phyloP scores from a whole-genome alignment of 768 basidiomycete species.

The Suillus decipiens region DNA sequence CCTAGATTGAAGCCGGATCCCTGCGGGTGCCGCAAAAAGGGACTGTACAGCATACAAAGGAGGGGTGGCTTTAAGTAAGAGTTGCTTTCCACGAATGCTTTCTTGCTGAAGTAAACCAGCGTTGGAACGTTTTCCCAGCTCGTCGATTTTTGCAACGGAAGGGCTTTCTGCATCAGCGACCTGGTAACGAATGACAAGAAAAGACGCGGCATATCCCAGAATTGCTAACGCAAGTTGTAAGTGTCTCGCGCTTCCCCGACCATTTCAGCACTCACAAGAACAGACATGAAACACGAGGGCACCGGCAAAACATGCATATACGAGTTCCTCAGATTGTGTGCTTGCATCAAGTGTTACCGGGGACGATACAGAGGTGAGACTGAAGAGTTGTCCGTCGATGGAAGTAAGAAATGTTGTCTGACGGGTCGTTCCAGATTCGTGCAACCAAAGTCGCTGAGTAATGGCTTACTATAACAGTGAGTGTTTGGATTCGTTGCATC shows the following conservation, averaged over 20 bases:
- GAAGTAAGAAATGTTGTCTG: slow-evolving; percentile 32
- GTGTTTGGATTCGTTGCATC: slow-evolving; percentile 29
- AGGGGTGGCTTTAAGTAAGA: neutral
- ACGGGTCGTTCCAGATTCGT: neutral
- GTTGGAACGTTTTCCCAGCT: too few species aligned
- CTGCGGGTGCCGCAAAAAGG: neutral
- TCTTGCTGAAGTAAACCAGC: neutral
- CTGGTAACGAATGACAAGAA: slow-evolving; percentile 28
- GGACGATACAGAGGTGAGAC: slow-evolving; percentile 25
- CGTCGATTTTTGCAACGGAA: neutral
- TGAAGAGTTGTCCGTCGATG: slow-evolving; percentile 31
- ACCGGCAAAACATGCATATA: slow-evolving; percentile 33
- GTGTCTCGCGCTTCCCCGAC: neutral
- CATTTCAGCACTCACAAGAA: slow-evolving; percentile 22
- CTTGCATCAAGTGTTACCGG: slow-evolving; percentile 18
- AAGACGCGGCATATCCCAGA: slow-evolving; percentile 31
- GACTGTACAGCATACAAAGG: neutral
- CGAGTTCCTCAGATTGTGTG: slow-evolving; percentile 19
- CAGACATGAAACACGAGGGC: slow-evolving; percentile 34
- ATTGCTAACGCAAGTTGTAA: slow-evolving; percentile 18
- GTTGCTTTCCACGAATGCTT: neutral
- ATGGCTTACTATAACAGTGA: slow-evolving; percentile 28
- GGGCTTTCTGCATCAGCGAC: slow-evolving; percentile 17
- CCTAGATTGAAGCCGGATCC: neutral
- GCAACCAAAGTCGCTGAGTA: neutral